These are phyloP conservation scores for Wickerhamiella pararugosa DNA, from an alignment of 1,139 yeast genomes.

Conservation along the genomic window DNA sequence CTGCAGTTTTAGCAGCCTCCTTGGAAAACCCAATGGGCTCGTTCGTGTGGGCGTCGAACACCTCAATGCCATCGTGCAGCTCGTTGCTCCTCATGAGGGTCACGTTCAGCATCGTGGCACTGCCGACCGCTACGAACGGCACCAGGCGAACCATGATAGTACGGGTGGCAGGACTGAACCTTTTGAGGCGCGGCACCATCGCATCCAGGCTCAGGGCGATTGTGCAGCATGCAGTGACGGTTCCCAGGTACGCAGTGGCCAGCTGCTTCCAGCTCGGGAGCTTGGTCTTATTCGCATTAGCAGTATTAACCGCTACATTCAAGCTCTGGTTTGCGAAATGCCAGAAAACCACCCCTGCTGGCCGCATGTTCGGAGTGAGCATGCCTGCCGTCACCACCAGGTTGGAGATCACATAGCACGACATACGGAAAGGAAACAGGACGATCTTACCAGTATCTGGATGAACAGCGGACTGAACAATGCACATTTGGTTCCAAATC, in stretches of 20 bases:
- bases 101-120: slow-evolving; percentile 90
- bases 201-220: slow-evolving; percentile 90
- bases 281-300: slow-evolving; percentile 90
- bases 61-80: slow-evolving; percentile 68
- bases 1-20: slow-evolving; percentile 80
- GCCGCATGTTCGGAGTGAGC: slow-evolving; percentile 87
- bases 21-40: slow-evolving; percentile 60
- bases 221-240: slow-evolving; percentile 87
- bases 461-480: slow-evolving; percentile 76
- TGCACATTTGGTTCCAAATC: slow-evolving; percentile 77
- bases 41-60: slow-evolving; percentile 43
- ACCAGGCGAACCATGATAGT: slow-evolving; percentile 69
- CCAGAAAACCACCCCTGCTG: slow-evolving; percentile 89
- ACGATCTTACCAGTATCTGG: slow-evolving; percentile 96
- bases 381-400: slow-evolving; percentile 92
- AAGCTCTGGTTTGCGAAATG: slow-evolving; percentile 93
- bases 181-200: slow-evolving; percentile 64
- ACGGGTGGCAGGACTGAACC: slow-evolving; percentile 50
- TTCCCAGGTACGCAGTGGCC: slow-evolving; percentile 62
- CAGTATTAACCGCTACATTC: slow-evolving; percentile 91
- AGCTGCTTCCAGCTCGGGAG: slow-evolving; percentile 72
- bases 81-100: slow-evolving; percentile 93
- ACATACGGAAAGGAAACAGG: slow-evolving; percentile 87
- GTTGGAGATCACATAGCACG: slow-evolving; percentile 84
- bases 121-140: slow-evolving; percentile 95